Evolutionary conservation across 129 eudicot species (phyloP).

Genomic region (Solidago caesia): DNA sequence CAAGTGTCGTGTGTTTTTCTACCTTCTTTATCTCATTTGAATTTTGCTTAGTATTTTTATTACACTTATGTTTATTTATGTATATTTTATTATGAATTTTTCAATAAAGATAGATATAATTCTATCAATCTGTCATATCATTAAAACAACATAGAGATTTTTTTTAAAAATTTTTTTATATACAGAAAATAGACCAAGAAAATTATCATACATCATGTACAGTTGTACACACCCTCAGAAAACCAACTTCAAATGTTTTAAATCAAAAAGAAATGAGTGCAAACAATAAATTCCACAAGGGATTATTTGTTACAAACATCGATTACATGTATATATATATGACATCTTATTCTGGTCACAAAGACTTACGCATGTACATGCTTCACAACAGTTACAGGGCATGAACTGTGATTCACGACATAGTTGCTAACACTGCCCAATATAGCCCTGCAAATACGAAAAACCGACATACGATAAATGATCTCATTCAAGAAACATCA

Average conservation of each 20-base stretch:
- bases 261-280: background rate
- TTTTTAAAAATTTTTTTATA: too few species aligned
- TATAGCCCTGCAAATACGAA: slow-evolving; percentile 52
- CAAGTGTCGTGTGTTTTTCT: too few species aligned
- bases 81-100: too few species aligned
- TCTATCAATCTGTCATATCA: too few species aligned
- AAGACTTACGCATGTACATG: slow-evolving; percentile 13
- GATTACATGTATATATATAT: background rate
- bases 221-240: background rate
- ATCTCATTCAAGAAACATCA: background rate
- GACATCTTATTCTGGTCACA: background rate
- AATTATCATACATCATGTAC: background rate
- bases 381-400: slow-evolving; percentile 94
- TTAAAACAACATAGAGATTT: too few species aligned
- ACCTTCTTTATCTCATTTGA: too few species aligned
- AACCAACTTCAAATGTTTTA: slow-evolving; percentile 4
- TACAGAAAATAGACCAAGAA: background rate
- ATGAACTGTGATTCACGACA: slow-evolving; percentile 65
- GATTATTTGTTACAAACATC: slow-evolving; percentile 21
- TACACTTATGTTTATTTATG: too few species aligned
- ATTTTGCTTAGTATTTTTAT: too few species aligned
- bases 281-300: background rate
- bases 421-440: slow-evolving; percentile 91
- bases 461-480: background rate
- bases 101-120: too few species aligned